Evolutionary conservation across 768 basidiomycete genomes (phyloP).

Genomic region (Pleurotus tuoliensis): DNA sequence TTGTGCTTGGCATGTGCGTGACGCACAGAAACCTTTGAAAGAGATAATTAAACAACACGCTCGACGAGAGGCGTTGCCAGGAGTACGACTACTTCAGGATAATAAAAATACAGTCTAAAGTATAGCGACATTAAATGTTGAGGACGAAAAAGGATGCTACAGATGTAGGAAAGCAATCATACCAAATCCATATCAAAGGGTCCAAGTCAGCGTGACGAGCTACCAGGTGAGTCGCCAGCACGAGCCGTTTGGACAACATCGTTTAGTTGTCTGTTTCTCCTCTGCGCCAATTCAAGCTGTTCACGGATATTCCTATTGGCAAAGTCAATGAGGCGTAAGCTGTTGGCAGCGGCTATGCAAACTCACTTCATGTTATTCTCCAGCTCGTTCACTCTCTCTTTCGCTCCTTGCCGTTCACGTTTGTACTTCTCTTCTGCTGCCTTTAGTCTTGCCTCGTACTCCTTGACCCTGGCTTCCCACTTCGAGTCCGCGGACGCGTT

Average conservation of each 20-base stretch:
- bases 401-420: slow-evolving; percentile 89
- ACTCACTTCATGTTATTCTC: slow-evolving; percentile 67
- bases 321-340: slow-evolving; percentile 7
- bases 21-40: too few relatives aligned
- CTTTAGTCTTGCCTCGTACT: slow-evolving; percentile 79
- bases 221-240: slow-evolving; percentile 16
- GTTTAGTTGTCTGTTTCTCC: slow-evolving; percentile 58
- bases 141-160: background rate
- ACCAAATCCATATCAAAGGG: background rate
- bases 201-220: slow-evolving; percentile 13
- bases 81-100: too few relatives aligned
- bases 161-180: background rate
- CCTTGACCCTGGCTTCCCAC: slow-evolving; percentile 94
- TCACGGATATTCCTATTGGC: slow-evolving; percentile 61
- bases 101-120: background rate
- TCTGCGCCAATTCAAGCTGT: slow-evolving; percentile 77
- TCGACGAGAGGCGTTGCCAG: too few relatives aligned
- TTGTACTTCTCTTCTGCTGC: slow-evolving; percentile 90
- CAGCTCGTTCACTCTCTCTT: slow-evolving; percentile 75
- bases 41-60: too few relatives aligned
- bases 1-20: too few relatives aligned
- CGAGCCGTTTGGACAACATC: slow-evolving; percentile 48
- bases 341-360: slow-evolving; percentile 4
- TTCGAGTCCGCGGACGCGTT: slow-evolving; percentile 72
- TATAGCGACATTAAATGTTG: slow-evolving; percentile 5